Conservation (phyloP, 1,139 yeast species). For the Yamadazyma diospyri region DNA sequence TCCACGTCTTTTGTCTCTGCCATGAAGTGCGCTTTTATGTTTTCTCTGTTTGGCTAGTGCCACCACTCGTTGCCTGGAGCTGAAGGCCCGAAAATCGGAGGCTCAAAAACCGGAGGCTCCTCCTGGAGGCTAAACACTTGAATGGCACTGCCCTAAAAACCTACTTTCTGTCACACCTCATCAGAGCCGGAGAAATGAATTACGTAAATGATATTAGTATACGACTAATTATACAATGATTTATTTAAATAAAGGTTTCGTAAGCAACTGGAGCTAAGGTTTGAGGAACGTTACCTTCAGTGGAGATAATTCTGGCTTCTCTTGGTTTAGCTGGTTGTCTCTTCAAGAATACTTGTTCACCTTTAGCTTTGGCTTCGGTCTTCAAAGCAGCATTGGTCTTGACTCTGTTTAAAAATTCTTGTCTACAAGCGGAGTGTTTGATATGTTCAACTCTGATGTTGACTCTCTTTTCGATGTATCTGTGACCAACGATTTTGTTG, state of each 20-base stretch:
- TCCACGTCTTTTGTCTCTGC: no score
- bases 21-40: no score
- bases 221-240: slow-evolving; percentile 17
- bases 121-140: no score
- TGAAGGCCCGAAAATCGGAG: no score
- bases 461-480: slow-evolving; percentile 98
- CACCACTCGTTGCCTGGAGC: no score
- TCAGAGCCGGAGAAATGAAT: no score
- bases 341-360: slow-evolving; percentile 88
- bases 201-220: slow-evolving; percentile 14
- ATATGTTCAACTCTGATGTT: slow-evolving; percentile 98
- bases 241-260: slow-evolving; percentile 89
- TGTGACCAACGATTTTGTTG: slow-evolving; percentile 98
- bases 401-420: slow-evolving; percentile 98
- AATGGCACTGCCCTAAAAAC: no score
- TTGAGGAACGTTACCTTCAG: slow-evolving; percentile 83
- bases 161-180: no score
- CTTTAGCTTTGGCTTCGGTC: slow-evolving; percentile 92
- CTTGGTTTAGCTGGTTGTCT: slow-evolving; percentile 99
- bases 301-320: slow-evolving; percentile 78
- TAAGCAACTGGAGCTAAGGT: slow-evolving; percentile 98
- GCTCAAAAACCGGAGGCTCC: no score
- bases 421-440: slow-evolving; percentile 99
- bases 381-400: slow-evolving; percentile 92
- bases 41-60: no score